Evolutionary conservation across 805 yeast species (phyloP).

Genomic region (Monosporozyma aerobia): DNA sequence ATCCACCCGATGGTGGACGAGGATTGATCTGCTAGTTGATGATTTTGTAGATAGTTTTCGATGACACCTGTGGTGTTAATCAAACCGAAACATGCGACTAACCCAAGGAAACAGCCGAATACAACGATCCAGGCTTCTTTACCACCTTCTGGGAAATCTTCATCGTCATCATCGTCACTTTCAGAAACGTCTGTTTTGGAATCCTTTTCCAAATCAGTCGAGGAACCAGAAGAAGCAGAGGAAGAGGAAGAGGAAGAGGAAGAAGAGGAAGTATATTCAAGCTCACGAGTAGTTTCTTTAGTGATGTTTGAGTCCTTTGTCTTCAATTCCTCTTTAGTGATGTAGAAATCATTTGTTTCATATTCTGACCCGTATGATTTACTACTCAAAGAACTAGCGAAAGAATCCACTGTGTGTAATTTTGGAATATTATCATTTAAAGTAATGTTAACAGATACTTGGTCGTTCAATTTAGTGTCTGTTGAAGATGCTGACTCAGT

Average conservation of each 20-base stretch:
- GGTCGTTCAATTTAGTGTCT: neutral
- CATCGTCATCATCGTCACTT: conserved; percentile 5
- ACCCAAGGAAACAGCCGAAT: conserved; percentile 50
- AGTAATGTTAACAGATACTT: neutral
- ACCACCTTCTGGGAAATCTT: conserved; percentile 51
- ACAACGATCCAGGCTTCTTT: conserved; percentile 45
- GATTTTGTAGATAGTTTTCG: conserved; percentile 46
- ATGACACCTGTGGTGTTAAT: conserved; percentile 54
- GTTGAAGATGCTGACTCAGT: neutral
- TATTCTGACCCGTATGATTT: neutral
- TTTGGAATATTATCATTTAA: neutral
- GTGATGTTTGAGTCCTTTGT: neutral
- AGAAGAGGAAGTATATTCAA: neutral
- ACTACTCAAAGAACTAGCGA: neutral
- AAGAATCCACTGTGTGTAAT: conserved; percentile 2
- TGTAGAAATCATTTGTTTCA: neutral
- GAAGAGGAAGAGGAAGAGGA: neutral
- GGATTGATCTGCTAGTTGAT: conserved; percentile 40
- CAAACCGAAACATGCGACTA: conserved; percentile 45
- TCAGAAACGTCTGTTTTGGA: neutral
- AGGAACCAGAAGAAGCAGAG: neutral
- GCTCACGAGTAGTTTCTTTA: conserved; percentile 5
- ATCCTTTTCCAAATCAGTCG: neutral
- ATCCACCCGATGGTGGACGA: conserved; percentile 53
- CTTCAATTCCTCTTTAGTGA: neutral